Percentiles rank a stretch among this genome's conserved stretches.
These are phyloP conservation scores for Ajuga reptans DNA, from an alignment of 305 asterid genomes.

Conservation along the genomic window DNA sequence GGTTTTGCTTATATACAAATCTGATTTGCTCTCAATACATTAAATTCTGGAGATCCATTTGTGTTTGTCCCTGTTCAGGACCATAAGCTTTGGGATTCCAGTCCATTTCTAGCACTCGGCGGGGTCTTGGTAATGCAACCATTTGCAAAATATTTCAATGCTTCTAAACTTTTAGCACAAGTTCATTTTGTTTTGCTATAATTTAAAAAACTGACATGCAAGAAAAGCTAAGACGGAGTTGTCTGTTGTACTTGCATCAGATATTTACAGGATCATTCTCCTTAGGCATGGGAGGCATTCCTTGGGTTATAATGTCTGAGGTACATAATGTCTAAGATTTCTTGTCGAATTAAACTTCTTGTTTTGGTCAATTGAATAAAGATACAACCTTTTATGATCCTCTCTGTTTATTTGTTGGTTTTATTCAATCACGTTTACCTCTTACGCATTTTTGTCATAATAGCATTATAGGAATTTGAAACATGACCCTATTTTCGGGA, in stretches of 20 bases:
- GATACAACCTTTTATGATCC: too few relatives aligned
- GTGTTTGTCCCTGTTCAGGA: constrained; percentile 37
- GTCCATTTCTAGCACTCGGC: constrained; percentile 59
- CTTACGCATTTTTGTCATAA: too few relatives aligned
- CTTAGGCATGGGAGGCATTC: constrained; percentile 86
- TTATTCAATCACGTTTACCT: too few relatives aligned
- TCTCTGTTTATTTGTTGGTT: background rate
- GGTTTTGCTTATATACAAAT: constrained; percentile 32
- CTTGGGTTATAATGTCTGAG: constrained; percentile 98
- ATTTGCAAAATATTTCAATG: background rate
- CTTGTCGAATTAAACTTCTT: background rate
- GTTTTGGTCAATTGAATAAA: too few relatives aligned
- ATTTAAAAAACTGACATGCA: background rate
- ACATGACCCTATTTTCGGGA: too few relatives aligned
- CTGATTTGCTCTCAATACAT: background rate
- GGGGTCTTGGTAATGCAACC: constrained; percentile 67
- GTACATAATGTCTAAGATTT: constrained; percentile 33
- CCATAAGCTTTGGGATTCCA: constrained; percentile 47
- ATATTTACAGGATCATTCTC: constrained; percentile 72
- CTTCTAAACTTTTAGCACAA: background rate
- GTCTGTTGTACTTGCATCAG: constrained; percentile 31
- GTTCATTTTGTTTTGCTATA: background rate
- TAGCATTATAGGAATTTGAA: too few relatives aligned
- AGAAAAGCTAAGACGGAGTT: background rate
- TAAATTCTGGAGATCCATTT: background rate